Evolutionary conservation across 2,329 filamentous ascomycete genomes (phyloP).

Genomic region (Didymellaceae sp.): DNA sequence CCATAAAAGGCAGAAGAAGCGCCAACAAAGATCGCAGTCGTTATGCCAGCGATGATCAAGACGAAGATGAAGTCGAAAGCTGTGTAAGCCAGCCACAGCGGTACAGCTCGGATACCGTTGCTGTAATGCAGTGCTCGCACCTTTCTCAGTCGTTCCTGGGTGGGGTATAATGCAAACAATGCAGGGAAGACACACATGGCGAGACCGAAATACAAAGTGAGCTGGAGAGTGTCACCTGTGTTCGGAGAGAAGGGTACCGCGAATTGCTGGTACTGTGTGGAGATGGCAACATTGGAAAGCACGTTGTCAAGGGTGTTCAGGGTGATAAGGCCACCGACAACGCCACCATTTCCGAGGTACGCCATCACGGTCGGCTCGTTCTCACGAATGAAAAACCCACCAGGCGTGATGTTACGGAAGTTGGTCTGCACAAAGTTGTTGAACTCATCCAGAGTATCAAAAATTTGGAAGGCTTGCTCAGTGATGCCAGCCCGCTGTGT

Average conservation of each 20-base stretch:
- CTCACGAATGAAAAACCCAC: constrained; percentile 79
- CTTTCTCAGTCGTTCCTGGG: constrained; percentile 78
- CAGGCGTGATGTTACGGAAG: constrained; percentile 73
- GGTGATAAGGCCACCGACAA: constrained; percentile 74
- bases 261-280: constrained; percentile 75
- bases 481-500: constrained; percentile 34
- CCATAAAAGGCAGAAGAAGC: constrained; percentile 74
- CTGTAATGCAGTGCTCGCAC: constrained; percentile 89
- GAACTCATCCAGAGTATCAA: constrained; percentile 73
- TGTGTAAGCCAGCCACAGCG: constrained; percentile 85
- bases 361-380: constrained; percentile 68
- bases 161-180: constrained; percentile 89
- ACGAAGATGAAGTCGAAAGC: constrained; percentile 81
- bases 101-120: constrained; percentile 82
- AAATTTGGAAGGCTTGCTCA: constrained; percentile 54
- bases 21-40: constrained; percentile 72
- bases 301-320: constrained; percentile 90
- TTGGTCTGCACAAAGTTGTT: constrained; percentile 67
- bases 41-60: constrained; percentile 68
- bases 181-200: constrained; percentile 80
- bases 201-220: constrained; percentile 82
- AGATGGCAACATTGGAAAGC: constrained; percentile 71
- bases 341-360: constrained; percentile 69
- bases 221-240: constrained; percentile 75
- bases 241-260: constrained; percentile 73